Conservation (phyloP, 2,329 filamentous ascomycete genomes). For the Salinomyces thailandicus region DNA sequence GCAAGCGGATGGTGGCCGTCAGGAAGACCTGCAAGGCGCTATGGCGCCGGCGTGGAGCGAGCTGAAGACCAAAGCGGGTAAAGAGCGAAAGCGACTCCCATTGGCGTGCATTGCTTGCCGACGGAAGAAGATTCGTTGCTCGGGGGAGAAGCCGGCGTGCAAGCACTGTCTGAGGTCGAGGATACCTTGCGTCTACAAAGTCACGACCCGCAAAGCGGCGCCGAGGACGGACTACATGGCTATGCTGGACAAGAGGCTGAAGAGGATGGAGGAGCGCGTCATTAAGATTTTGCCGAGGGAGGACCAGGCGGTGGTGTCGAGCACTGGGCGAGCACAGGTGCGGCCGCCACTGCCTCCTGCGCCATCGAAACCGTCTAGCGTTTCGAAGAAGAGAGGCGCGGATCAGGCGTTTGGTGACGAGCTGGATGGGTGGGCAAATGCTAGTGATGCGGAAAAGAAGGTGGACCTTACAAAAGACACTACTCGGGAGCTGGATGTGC, state of each 20-base stretch:
- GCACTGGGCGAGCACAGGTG: conserved; percentile 69
- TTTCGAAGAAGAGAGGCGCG: conserved; percentile 64
- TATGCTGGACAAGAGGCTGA: conserved; percentile 91
- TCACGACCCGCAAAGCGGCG: conserved; percentile 85
- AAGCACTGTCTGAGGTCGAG: conserved; percentile 89
- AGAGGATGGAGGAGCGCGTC: conserved; percentile 94
- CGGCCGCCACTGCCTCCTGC: conserved; percentile 61
- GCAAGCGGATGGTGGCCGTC: conserved; percentile 1
- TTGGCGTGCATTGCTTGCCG: conserved; percentile 92
- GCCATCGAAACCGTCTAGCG: conserved; percentile 43
- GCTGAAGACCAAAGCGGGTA: conserved; percentile 61
- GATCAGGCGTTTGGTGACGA: conserved; percentile 82
- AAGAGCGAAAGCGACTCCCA: conserved; percentile 85
- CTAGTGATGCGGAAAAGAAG: conserved; percentile 39
- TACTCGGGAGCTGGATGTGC: conserved; percentile 7
- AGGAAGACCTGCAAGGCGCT: background rate
- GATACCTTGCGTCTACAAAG: conserved; percentile 95
- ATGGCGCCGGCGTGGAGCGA: conserved; percentile 38
- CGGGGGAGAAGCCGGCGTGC: conserved; percentile 93
- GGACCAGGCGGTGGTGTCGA: conserved; percentile 57
- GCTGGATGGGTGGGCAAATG: conserved; percentile 66
- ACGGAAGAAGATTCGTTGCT: conserved; percentile 95
- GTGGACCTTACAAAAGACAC: conserved; percentile 8
- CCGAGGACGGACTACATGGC: conserved; percentile 98
- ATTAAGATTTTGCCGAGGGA: conserved; percentile 90